Evolutionary conservation across 2,329 filamentous ascomycete species (phyloP), one percentile per base, ranked within the genome.

Genomic region (Stachybotrys echinatus): DNA sequence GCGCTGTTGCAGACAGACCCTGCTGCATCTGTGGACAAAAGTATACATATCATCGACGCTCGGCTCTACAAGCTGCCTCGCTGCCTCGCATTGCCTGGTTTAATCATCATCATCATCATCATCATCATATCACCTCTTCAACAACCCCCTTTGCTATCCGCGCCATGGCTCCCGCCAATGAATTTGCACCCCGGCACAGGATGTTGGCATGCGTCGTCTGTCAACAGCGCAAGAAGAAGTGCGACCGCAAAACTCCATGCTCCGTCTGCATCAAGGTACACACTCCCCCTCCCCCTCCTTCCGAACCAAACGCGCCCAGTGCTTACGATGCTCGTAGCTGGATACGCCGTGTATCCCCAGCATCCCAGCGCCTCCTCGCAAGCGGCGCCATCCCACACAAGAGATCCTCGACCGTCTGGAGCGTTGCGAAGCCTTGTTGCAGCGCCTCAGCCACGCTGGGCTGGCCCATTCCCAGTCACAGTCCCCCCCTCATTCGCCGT

Each of bases 211-310:
- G 63, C 19, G 60, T 63, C 6, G 45, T 63, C 12, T 65, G 63
- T 52, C 62, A 65, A 44, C 63, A 63, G 42, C 59, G 64, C 20
- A 66, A 66, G 52, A 66, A 66, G 54, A 66, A 62, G 37, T 66
- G 64, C 48, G 64, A 66, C 48, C 54, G 61, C 12, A 58, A 61
- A 10, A 64, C 51, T n/a, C 64, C 64, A 6, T 65, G 62, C 42
- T 64, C 62, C 18, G 61, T 59, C 39, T 65, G 62, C 49, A 53
- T 56, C 42, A 63, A 59, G 56, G 62, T 64, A 40, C 37, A 12
- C 21, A n/a, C n/a, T n/a, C n/a, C n/a, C n/a, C n/a, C n/a, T n/a
- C n/a, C n/a, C n/a, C 46, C 19, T 44, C 23, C 22, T 8, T 18
- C 42, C 37, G 22, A 22, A 27, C 18, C 27, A 34, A 34, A 34